phyloP scores from a whole-genome alignment of 495 filamentous ascomycete genomes.

The Xylaria cubensis region DNA sequence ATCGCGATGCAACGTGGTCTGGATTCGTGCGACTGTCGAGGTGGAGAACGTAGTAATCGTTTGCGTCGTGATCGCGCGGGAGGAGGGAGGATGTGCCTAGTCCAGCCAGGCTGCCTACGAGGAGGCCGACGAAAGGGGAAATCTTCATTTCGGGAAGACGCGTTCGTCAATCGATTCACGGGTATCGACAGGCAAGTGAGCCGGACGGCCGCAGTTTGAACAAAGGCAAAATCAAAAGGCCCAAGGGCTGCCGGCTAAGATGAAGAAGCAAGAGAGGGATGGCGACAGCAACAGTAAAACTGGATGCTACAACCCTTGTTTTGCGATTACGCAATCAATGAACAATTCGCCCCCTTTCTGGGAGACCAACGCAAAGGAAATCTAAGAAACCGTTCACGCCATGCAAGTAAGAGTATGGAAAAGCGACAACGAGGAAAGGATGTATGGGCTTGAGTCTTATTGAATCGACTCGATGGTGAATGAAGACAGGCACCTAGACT shows the following conservation, averaged over 20 bases:
- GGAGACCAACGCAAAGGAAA: slow-evolving; percentile 5
- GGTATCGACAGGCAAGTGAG: neutral
- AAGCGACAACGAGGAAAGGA: slow-evolving; percentile 15
- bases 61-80: slow-evolving; percentile 66
- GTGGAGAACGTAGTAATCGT: slow-evolving; percentile 91
- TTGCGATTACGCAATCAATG: neutral
- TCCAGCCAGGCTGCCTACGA: slow-evolving; percentile 50
- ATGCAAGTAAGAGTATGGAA: slow-evolving; percentile 5
- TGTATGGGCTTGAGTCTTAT: slow-evolving; percentile 11
- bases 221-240: neutral
- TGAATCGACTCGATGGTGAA: slow-evolving; percentile 4
- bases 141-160: slow-evolving; percentile 50
- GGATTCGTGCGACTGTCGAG: slow-evolving; percentile 71
- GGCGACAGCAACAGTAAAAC: no score
- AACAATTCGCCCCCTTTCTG: slow-evolving; percentile 6
- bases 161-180: neutral
- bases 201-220: neutral
- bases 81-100: slow-evolving; percentile 65
- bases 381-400: slow-evolving; percentile 18
- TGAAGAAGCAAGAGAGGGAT: neutral
- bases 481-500: neutral
- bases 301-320: neutral
- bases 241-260: neutral
- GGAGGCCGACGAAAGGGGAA: slow-evolving; percentile 50
- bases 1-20: slow-evolving; percentile 68